Evolutionary conservation across 805 yeast species (phyloP).

Genomic region (Ascoidea rubescens): DNA sequence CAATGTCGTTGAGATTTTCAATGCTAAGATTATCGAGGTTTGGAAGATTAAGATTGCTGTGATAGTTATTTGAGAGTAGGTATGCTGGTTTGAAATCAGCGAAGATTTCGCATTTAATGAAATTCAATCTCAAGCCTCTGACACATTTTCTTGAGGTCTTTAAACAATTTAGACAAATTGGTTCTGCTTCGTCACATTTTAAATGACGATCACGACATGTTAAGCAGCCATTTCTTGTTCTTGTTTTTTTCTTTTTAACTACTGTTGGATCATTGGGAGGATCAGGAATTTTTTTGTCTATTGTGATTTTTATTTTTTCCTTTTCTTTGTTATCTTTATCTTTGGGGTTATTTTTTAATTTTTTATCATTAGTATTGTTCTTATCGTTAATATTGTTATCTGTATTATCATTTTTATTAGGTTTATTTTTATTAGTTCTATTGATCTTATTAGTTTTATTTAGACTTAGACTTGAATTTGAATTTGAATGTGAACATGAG

Average conservation of each 20-base stretch:
- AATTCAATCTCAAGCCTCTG: slow-evolving; percentile 31
- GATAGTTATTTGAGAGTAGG: background rate
- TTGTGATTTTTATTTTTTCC: no score
- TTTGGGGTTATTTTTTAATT: no score
- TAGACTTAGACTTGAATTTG: background rate
- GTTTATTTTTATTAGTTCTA: background rate
- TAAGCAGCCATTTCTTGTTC: slow-evolving; percentile 32
- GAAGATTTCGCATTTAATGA: slow-evolving; percentile 18
- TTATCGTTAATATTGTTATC: background rate
- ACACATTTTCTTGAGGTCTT: slow-evolving; percentile 32
- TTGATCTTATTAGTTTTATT: background rate
- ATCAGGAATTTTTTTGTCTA: no score
- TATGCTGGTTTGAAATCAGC: slow-evolving; percentile 4
- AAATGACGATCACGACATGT: slow-evolving; percentile 53
- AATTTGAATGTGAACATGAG: background rate
- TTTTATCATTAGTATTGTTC: background rate
- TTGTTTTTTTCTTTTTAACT: background rate
- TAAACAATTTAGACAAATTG: slow-evolving; percentile 42
- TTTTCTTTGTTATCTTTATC: no score
- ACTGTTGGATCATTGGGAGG: background rate
- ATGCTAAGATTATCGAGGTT: no score
- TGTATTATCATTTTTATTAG: background rate
- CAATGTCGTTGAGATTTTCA: no score
- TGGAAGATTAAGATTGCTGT: no score
- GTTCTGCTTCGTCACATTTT: slow-evolving; percentile 50